A percentile compares a stretch with the other conserved stretches of the same genome.
These are phyloP conservation scores for Solanum chiquidenum DNA, from an alignment of 257 asterid species.

Conservation along the genomic window DNA sequence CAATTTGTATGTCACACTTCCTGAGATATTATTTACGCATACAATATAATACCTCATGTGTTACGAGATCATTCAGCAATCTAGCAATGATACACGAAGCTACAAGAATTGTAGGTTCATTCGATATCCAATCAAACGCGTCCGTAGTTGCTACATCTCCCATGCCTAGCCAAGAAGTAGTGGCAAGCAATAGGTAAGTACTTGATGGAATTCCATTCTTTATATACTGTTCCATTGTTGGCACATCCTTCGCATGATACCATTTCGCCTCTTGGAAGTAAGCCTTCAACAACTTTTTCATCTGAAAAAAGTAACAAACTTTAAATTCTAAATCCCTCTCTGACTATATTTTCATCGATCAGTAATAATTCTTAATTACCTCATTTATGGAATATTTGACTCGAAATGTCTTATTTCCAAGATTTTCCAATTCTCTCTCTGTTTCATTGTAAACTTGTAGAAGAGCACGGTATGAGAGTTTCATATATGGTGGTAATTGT, in stretches of 20 bases:
- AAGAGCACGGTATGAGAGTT: not conserved
- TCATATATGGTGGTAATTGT: slow-evolving; percentile 14
- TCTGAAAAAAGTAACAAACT: not conserved
- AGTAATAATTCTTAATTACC: not conserved
- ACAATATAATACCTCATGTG: not conserved
- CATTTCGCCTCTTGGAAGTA: slow-evolving; percentile 20
- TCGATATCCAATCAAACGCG: slow-evolving; percentile 18
- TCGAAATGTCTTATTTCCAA: not conserved
- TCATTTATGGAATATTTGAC: slow-evolving; percentile 6
- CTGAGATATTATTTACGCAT: not conserved
- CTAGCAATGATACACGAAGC: slow-evolving; percentile 14
- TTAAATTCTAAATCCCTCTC: not conserved
- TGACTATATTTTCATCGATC: no score
- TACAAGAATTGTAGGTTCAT: slow-evolving; percentile 8
- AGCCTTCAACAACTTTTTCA: slow-evolving; percentile 11
- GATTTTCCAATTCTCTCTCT: not conserved
- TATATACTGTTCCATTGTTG: slow-evolving; percentile 7
- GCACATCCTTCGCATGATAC: not conserved
- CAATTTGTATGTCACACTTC: not conserved
- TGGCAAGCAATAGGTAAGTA: not conserved
- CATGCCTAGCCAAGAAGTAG: slow-evolving; percentile 14
- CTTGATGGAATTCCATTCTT: not conserved
- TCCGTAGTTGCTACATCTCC: not conserved
- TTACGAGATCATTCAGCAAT: slow-evolving; percentile 21
- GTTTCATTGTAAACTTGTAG: slow-evolving; percentile 4